These are phyloP conservation scores for Leucocoprinus birnbaumii DNA, from an alignment of 768 basidiomycete species.

Conservation along the genomic window DNA sequence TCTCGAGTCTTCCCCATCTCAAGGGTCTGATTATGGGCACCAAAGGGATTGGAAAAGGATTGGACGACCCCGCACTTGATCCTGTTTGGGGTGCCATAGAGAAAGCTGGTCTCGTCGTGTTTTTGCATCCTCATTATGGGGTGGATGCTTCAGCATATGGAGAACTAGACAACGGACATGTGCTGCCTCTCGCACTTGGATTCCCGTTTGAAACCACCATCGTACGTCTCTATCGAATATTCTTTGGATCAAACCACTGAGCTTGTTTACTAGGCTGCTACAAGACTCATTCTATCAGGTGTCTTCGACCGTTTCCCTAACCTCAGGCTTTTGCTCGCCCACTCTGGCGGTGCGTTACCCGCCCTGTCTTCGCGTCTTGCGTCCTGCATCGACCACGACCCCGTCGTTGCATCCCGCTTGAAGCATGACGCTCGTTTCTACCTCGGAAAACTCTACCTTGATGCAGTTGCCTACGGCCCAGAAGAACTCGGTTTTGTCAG, in stretches of 20 bases:
- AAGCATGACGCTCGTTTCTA: slow-evolving; percentile 84
- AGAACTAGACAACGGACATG: slow-evolving; percentile 78
- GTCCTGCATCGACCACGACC: slow-evolving; percentile 85
- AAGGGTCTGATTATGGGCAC: slow-evolving; percentile 82
- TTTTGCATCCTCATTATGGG: slow-evolving; percentile 87
- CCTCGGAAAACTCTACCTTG: slow-evolving; percentile 75
- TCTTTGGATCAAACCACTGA: slow-evolving; percentile 10
- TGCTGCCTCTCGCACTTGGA: slow-evolving; percentile 81
- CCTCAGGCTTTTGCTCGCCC: slow-evolving; percentile 78
- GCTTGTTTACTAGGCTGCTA: slow-evolving; percentile 46
- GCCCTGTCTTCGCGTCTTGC: slow-evolving; percentile 82
- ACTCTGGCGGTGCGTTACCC: slow-evolving; percentile 84
- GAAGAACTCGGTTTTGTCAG: slow-evolving; percentile 83
- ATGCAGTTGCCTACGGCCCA: slow-evolving; percentile 86
- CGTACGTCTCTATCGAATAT: slow-evolving; percentile 39
- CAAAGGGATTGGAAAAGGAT: slow-evolving; percentile 69
- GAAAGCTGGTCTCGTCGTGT: slow-evolving; percentile 66
- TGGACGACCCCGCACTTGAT: slow-evolving; percentile 78
- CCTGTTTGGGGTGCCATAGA: slow-evolving; percentile 82
- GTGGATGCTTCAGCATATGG: slow-evolving; percentile 76
- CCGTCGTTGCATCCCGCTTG: slow-evolving; percentile 68
- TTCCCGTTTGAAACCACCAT: slow-evolving; percentile 92
- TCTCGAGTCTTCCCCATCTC: slow-evolving; percentile 62
- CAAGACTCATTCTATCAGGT: slow-evolving; percentile 79
- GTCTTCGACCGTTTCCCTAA: slow-evolving; percentile 75